Conservation (phyloP, 2,329 filamentous ascomycete genomes). For the Penicillium sp. region DNA sequence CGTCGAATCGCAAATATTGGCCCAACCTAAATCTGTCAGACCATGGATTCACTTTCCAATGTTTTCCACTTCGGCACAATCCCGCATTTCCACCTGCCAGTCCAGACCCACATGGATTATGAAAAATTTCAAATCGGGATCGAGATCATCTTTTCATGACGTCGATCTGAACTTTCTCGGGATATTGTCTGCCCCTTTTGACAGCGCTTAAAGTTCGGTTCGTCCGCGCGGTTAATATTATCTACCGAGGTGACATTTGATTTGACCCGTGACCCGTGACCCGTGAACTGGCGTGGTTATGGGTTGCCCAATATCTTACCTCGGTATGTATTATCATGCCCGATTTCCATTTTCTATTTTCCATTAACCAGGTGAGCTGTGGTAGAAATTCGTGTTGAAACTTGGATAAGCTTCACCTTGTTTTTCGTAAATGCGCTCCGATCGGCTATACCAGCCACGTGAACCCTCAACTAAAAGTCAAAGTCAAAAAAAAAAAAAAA, state of each 20-base stretch:
- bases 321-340: too few species aligned
- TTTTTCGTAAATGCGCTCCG: neutral
- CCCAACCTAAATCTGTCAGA: neutral
- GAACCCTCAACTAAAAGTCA: slow-evolving; percentile 10
- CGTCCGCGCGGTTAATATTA: slow-evolving; percentile 9
- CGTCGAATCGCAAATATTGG: slow-evolving; percentile 17
- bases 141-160: slow-evolving; percentile 14
- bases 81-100: slow-evolving; percentile 6
- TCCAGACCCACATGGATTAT: neutral
- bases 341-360: too few species aligned
- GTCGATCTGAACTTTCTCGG: slow-evolving; percentile 4
- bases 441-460: slow-evolving; percentile 11
- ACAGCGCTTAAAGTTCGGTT: slow-evolving; percentile 17
- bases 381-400: neutral
- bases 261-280: neutral
- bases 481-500: neutral
- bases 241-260: neutral
- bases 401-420: neutral
- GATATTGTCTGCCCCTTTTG: slow-evolving; percentile 9
- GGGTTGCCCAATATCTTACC: neutral
- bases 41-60: slow-evolving; percentile 9
- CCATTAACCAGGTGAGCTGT: neutral
- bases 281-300: too few species aligned
- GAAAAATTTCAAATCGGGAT: slow-evolving; percentile 16
- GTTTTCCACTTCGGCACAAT: neutral